Percentiles rank a stretch among this genome's conserved stretches.
Evolutionary conservation across 169 alveolate genomes (phyloP).

Genomic region (Fabrea salina): DNA sequence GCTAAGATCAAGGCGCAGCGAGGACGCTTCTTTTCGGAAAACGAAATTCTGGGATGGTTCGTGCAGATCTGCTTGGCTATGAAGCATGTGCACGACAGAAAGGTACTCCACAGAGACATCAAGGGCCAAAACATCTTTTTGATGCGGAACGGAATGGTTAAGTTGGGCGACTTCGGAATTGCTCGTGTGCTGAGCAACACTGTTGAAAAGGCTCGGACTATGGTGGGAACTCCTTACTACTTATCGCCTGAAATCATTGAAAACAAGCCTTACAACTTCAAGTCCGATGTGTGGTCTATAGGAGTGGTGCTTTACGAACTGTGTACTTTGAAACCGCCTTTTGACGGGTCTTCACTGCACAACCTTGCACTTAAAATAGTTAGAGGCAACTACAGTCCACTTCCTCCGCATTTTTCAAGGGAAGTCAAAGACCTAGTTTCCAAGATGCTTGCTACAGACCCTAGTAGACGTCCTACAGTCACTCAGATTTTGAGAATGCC

Average conservation of each 20-base stretch:
- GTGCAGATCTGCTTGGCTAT: conserved; percentile 80
- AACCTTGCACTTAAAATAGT: conserved; percentile 67
- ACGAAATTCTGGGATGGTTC: conserved; percentile 72
- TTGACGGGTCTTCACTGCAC: conserved; percentile 64
- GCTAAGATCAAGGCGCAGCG: conserved; percentile 39
- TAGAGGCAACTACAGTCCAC: conserved; percentile 66
- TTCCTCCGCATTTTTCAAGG: conserved; percentile 66
- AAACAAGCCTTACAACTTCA: conserved; percentile 64
- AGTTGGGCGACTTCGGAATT: conserved; percentile 90
- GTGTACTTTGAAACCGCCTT: conserved; percentile 80
- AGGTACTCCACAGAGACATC: conserved; percentile 81
- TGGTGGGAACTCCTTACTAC: conserved; percentile 86
- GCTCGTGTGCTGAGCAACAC: conserved; percentile 78
- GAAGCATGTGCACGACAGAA: conserved; percentile 79
- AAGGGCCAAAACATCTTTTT: conserved; percentile 80
- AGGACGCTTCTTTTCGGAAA: conserved; percentile 63
- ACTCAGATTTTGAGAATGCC: conserved; percentile 65
- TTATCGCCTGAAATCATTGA: conserved; percentile 81
- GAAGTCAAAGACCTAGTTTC: conserved; percentile 60
- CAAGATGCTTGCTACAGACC: conserved; percentile 55
- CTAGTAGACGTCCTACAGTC: conserved; percentile 70
- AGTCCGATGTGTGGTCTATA: conserved; percentile 83
- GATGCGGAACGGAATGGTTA: conserved; percentile 65
- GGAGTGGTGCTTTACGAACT: conserved; percentile 71
- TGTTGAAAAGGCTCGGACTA: conserved; percentile 80